Conservation (phyloP, 768 basidiomycete species). For the Tulasnella sp. region DNA sequence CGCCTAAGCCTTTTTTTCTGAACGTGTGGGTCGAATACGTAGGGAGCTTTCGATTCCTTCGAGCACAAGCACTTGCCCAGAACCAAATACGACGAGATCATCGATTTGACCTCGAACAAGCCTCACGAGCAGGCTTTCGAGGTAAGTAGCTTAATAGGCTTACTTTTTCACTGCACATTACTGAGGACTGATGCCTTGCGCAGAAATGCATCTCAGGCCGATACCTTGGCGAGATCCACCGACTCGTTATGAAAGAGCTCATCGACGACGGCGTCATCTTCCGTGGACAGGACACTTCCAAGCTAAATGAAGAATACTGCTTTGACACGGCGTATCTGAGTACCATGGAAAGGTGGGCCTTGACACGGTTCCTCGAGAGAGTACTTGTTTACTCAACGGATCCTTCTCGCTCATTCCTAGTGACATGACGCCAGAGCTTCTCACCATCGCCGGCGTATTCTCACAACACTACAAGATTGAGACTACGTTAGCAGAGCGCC, state of each 20-base stretch:
- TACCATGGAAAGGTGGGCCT: slow-evolving; percentile 81
- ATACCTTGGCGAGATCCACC: slow-evolving; percentile 93
- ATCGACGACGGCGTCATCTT: slow-evolving; percentile 97
- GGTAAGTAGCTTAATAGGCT: slow-evolving; percentile 39
- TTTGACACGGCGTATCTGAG: slow-evolving; percentile 97
- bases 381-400: too few species aligned
- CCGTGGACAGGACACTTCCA: slow-evolving; percentile 97
- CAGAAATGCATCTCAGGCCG: slow-evolving; percentile 95
- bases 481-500: slow-evolving; percentile 92
- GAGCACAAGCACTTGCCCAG: slow-evolving; percentile 91
- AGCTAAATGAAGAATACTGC: slow-evolving; percentile 86
- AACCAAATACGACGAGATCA: slow-evolving; percentile 88
- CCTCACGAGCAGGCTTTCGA: slow-evolving; percentile 93
- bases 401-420: slow-evolving; percentile 38
- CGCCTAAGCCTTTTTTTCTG: too few species aligned
- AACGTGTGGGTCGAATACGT: slow-evolving; percentile 13
- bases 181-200: too few species aligned
- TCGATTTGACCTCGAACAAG: slow-evolving; percentile 94
- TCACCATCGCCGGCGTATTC: slow-evolving; percentile 97
- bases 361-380: too few species aligned
- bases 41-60: slow-evolving; percentile 98
- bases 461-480: slow-evolving; percentile 95
- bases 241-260: slow-evolving; percentile 91
- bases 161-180: too few species aligned
- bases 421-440: slow-evolving; percentile 92